Evolutionary conservation across 441 rosid species (phyloP).

Genomic region (Biscutella laevigata): DNA sequence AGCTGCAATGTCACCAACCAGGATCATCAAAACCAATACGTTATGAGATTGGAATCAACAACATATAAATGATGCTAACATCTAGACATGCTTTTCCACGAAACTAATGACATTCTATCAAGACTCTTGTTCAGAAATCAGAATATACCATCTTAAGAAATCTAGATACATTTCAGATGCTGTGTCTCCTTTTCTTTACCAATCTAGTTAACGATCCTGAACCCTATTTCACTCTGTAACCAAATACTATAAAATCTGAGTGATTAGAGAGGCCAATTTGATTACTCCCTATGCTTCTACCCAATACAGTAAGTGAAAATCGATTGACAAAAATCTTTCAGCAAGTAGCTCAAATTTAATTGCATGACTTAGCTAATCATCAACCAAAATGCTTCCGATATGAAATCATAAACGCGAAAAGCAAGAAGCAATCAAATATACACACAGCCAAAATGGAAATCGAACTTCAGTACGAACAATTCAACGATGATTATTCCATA

Average conservation of each 20-base stretch:
- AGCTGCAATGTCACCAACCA: slow-evolving; percentile 20
- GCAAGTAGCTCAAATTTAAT: not conserved
- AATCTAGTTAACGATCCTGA: not conserved
- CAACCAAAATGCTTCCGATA: not conserved
- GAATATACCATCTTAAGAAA: too few relatives aligned
- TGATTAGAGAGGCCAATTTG: not conserved
- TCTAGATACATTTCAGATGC: too few relatives aligned
- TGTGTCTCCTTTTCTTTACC: not conserved
- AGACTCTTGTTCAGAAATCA: not conserved
- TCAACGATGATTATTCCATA: not conserved
- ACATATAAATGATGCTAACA: not conserved
- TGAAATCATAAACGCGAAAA: not conserved
- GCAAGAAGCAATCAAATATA: slow-evolving; percentile 8
- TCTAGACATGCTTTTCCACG: not conserved
- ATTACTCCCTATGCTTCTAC: not conserved
- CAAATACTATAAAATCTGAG: not conserved
- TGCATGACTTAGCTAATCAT: not conserved
- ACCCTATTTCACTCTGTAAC: not conserved
- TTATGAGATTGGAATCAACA: not conserved
- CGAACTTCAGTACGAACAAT: slow-evolving; percentile 3
- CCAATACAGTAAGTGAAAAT: not conserved
- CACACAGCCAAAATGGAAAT: not conserved
- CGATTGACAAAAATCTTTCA: not conserved
- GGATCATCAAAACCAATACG: not conserved
- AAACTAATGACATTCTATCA: not conserved